Evolutionary conservation across 2,329 filamentous ascomycete species (phyloP).

Genomic region (Graphiopsis chlorocephala): DNA sequence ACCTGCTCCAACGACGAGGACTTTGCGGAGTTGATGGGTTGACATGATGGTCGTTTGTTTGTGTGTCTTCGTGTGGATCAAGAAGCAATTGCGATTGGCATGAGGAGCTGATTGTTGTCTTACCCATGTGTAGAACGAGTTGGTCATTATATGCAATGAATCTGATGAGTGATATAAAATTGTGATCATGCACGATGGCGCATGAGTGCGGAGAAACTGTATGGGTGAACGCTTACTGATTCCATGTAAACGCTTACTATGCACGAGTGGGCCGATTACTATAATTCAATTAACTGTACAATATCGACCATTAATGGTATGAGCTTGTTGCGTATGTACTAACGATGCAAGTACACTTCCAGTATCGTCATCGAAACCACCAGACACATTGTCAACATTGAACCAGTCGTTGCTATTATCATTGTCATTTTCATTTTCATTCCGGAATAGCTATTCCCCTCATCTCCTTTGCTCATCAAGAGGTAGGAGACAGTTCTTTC

Average conservation of each 20-base stretch:
- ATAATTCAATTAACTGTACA: background rate
- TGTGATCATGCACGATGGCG: background rate
- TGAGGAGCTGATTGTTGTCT: background rate
- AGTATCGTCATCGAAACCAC: no score
- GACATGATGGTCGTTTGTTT: background rate
- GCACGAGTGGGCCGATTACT: background rate
- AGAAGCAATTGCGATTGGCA: background rate
- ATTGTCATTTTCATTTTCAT: no score
- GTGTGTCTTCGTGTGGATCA: background rate
- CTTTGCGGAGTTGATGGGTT: slow-evolving; percentile 14
- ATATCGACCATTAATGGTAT: background rate
- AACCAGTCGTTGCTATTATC: no score
- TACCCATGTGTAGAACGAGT: background rate
- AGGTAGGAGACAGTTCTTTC: background rate
- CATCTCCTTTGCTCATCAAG: no score
- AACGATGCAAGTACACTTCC: no score
- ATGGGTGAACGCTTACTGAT: background rate
- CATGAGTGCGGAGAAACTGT: background rate
- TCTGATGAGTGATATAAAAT: background rate
- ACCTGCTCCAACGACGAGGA: slow-evolving; percentile 22
- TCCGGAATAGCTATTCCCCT: no score
- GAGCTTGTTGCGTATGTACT: background rate
- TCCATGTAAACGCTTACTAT: background rate
- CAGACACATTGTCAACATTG: no score
- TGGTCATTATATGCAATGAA: background rate